Percentiles rank a stretch among this genome's conserved stretches.
Evolutionary conservation across 305 asterid species (phyloP).

Genomic region (Euphrasia arctica): DNA sequence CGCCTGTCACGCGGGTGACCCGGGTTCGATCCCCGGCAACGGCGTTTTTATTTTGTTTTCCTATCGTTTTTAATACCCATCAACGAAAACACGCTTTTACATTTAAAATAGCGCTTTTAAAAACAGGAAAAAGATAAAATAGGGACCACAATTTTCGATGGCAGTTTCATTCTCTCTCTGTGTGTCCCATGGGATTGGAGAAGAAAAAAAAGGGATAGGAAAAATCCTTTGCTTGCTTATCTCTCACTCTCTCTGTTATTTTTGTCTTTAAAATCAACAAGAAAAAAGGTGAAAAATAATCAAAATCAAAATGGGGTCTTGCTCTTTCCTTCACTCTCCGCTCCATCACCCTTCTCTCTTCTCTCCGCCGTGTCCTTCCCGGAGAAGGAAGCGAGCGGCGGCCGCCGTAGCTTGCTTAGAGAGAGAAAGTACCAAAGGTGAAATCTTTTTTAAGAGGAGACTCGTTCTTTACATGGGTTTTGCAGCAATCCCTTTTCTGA

Average conservation of each 20-base stretch:
- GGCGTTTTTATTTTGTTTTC: slow-evolving; percentile 33
- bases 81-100: not conserved
- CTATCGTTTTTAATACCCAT: not conserved
- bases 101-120: not conserved
- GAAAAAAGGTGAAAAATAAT: slow-evolving; percentile 27
- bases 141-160: not conserved
- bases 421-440: slow-evolving; percentile 36
- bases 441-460: slow-evolving; percentile 43
- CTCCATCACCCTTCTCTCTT: slow-evolving; percentile 28
- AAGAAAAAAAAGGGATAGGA: slow-evolving; percentile 10
- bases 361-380: slow-evolving; percentile 34
- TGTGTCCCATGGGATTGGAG: slow-evolving; percentile 24
- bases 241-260: not conserved
- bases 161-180: not conserved
- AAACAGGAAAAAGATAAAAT: no score
- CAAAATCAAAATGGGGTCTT: slow-evolving; percentile 35
- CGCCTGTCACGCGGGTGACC: slow-evolving; percentile 94
- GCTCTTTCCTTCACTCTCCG: slow-evolving; percentile 34
- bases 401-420: slow-evolving; percentile 34
- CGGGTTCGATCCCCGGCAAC: slow-evolving; percentile 98
- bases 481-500: slow-evolving; percentile 58
- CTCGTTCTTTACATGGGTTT: slow-evolving; percentile 57
- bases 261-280: slow-evolving; percentile 26
- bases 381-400: slow-evolving; percentile 35
- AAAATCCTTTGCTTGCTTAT: slow-evolving; percentile 25